phyloP scores from a whole-genome alignment of 305 asterid genomes.

The Stenogyne calaminthoides region DNA sequence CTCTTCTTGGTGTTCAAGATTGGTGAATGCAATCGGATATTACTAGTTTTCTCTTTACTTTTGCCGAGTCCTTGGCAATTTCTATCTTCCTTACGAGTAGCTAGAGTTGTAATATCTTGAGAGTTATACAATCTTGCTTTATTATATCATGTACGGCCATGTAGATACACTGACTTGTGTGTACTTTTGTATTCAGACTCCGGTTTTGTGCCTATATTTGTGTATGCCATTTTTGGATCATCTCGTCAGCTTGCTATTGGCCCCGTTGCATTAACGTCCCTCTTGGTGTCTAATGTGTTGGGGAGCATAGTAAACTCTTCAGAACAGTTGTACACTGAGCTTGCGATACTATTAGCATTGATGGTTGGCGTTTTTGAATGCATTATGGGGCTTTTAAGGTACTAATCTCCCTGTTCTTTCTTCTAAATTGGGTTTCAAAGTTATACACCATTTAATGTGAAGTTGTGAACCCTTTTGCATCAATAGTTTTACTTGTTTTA shows the following conservation, averaged over 20 bases:
- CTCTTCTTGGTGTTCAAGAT: not conserved
- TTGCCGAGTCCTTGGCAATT: too few species aligned
- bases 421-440: conserved; percentile 22
- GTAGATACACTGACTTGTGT: not conserved
- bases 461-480: conserved; percentile 22
- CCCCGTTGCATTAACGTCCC: conserved; percentile 96
- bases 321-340: conserved; percentile 86
- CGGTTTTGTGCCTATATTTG: conserved; percentile 95
- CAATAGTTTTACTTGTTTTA: not conserved
- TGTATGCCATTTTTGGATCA: conserved; percentile 91
- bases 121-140: conserved; percentile 17
- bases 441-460: not conserved
- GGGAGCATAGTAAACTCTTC: conserved; percentile 81
- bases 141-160: conserved; percentile 1
- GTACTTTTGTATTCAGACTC: conserved; percentile 65
- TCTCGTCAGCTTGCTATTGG: conserved; percentile 99
- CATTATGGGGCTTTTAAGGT: conserved; percentile 92
- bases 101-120: not conserved
- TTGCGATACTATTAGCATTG: conserved; percentile 88
- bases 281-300: conserved; percentile 89
- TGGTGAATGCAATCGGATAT: conserved; percentile 23
- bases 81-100: too few species aligned
- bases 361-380: conserved; percentile 97
- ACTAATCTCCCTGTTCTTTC: conserved; percentile 34
- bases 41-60: not conserved